A percentile compares a stretch with the other conserved stretches of the same genome.
These are phyloP conservation scores for Claviceps paspali DNA, from an alignment of 2,329 filamentous ascomycete genomes.

Conservation along the genomic window DNA sequence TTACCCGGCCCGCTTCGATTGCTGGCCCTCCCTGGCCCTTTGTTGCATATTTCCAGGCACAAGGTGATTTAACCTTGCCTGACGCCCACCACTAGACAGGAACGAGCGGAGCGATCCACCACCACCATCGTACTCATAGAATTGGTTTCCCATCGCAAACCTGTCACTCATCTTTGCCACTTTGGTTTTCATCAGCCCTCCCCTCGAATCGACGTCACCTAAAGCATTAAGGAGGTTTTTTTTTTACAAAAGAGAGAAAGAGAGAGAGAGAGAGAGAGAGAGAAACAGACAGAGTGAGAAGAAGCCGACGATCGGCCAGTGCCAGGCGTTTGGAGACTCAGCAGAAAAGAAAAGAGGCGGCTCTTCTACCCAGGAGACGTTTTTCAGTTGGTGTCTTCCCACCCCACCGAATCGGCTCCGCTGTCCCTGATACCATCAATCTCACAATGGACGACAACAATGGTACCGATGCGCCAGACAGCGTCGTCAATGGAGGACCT, in stretches of 20 bases:
- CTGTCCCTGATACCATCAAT: not conserved
- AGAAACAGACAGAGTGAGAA: too few species aligned
- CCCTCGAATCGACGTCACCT: not conserved
- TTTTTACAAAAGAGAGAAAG: too few species aligned
- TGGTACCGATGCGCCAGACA: conserved; percentile 5
- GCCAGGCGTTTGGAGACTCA: not conserved
- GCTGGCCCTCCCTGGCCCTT: not conserved
- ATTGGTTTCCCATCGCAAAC: not conserved
- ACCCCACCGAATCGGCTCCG: conserved; percentile 2
- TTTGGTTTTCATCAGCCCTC: not conserved
- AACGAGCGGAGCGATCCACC: conserved; percentile 5
- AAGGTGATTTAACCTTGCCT: conserved; percentile 1
- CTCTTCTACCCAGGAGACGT: not conserved
- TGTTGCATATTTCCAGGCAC: not conserved
- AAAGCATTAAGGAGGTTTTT: not conserved
- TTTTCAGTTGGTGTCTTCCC: not conserved
- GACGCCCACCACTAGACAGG: conserved; percentile 3
- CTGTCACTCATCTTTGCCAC: conserved; percentile 1
- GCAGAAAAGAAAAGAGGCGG: not conserved
- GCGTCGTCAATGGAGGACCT: conserved; percentile 9
- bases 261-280: too few species aligned
- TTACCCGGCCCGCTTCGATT: not conserved
- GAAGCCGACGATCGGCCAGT: not conserved
- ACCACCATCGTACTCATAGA: not conserved
- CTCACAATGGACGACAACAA: conserved; percentile 4